Evolutionary conservation across 1,284 basidiomycete species (phyloP).

Genomic region (Austroboletus niveus): DNA sequence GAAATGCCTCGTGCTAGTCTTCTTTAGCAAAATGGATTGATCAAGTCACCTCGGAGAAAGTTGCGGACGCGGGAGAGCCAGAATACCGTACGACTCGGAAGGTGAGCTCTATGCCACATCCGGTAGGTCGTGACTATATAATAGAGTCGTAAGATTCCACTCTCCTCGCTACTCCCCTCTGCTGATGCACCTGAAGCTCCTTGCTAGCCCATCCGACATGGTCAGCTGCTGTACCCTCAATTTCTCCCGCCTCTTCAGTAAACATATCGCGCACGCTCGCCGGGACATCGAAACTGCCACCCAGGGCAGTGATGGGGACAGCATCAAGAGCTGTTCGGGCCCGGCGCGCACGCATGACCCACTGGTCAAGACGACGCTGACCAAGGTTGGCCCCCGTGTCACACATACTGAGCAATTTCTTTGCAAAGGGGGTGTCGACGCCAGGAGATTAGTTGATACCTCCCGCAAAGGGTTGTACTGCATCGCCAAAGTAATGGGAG

Average conservation of each 20-base stretch:
- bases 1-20: conserved; percentile 27
- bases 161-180: conserved; percentile 9
- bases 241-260: conserved; percentile 22
- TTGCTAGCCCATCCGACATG: conserved; percentile 26
- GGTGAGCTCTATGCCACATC: conserved; percentile 12
- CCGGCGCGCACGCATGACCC: conserved; percentile 32
- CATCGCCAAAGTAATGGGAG: conserved; percentile 34
- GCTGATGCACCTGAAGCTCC: conserved; percentile 27
- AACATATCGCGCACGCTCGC: conserved; percentile 19
- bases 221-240: conserved; percentile 21
- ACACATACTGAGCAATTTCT: conserved; percentile 35
- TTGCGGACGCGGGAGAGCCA: conserved; percentile 11
- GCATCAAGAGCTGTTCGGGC: conserved; percentile 35
- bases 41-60: conserved; percentile 17
- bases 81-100: conserved; percentile 15
- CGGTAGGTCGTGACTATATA: conserved; percentile 23
- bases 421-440: conserved; percentile 37
- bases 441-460: conserved; percentile 32
- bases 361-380: conserved; percentile 21
- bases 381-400: conserved; percentile 34
- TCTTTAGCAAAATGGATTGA: conserved; percentile 13
- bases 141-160: conserved; percentile 4
- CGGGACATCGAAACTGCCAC: conserved; percentile 23
- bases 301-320: conserved; percentile 24
- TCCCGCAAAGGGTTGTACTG: conserved; percentile 34